Evolutionary conservation across 352 stramenopile species (phyloP).

Genomic region (Peronosclerospora sorghi): DNA sequence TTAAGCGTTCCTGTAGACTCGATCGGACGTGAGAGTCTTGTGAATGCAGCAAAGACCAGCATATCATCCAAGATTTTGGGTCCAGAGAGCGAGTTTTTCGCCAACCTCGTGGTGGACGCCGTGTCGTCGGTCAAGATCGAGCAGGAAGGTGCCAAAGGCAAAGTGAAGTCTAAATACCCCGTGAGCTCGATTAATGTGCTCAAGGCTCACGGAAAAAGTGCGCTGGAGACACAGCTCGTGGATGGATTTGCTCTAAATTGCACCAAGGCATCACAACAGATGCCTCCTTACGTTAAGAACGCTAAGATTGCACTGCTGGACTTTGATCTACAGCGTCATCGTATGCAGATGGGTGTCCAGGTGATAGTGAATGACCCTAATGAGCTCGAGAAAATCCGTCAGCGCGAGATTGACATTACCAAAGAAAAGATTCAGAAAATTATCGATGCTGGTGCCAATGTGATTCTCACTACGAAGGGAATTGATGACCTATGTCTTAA

Average conservation of each 20-base stretch:
- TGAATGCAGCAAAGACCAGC: slow-evolving; percentile 96
- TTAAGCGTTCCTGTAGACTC: slow-evolving; percentile 92
- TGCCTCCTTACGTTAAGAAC: slow-evolving; percentile 92
- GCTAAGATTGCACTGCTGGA: slow-evolving; percentile 96
- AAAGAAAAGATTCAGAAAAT: slow-evolving; percentile 99
- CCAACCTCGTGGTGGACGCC: slow-evolving; percentile 94
- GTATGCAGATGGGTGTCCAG: slow-evolving; percentile 95
- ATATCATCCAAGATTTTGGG: slow-evolving; percentile 99
- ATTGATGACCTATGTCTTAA: slow-evolving; percentile 99
- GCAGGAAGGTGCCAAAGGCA: slow-evolving; percentile 71
- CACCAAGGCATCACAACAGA: slow-evolving; percentile 94
- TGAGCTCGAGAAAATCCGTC: slow-evolving; percentile 96
- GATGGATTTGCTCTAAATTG: slow-evolving; percentile 96
- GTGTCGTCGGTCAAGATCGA: slow-evolving; percentile 94
- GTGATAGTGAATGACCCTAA: slow-evolving; percentile 89
- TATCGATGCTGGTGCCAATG: slow-evolving; percentile 94
- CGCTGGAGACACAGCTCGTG: slow-evolving; percentile 86
- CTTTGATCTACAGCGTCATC: slow-evolving; percentile 98
- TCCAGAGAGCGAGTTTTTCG: slow-evolving; percentile 95
- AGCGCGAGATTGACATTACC: slow-evolving; percentile 99
- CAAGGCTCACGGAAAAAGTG: slow-evolving; percentile 91
- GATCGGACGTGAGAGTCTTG: slow-evolving; percentile 89
- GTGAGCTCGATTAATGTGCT: slow-evolving; percentile 98
- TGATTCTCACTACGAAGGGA: slow-evolving; percentile 99
- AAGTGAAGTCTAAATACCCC: slow-evolving; percentile 88